Conservation (phyloP, 306 rosid species). For the Prunus campanulata region DNA sequence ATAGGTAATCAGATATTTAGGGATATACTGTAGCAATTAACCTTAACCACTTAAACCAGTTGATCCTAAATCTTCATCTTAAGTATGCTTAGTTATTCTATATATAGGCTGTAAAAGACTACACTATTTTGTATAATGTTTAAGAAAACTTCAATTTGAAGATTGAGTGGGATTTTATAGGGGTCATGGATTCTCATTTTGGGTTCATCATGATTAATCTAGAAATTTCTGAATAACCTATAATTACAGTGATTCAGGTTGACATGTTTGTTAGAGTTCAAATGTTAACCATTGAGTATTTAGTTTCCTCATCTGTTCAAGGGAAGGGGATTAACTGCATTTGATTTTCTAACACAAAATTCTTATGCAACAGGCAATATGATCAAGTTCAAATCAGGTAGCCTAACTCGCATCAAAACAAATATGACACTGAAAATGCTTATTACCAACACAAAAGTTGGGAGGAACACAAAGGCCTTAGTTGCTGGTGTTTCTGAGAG, state of each 20-base stretch:
- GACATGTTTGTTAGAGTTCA: background rate
- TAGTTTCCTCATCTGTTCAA: background rate
- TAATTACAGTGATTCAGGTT: background rate
- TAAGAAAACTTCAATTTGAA: background rate
- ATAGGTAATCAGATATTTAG: background rate
- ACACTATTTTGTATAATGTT: background rate
- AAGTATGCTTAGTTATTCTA: too few species aligned
- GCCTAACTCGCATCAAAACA: slow-evolving; percentile 51
- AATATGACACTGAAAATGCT: slow-evolving; percentile 80
- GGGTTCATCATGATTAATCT: background rate
- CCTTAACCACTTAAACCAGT: too few species aligned
- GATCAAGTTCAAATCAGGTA: slow-evolving; percentile 85
- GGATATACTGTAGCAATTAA: background rate
- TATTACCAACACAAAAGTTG: slow-evolving; percentile 89
- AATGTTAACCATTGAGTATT: background rate
- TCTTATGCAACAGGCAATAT: slow-evolving; percentile 68
- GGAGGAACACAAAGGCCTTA: slow-evolving; percentile 92
- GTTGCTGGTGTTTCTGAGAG: slow-evolving; percentile 96
- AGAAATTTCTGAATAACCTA: background rate
- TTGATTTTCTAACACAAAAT: slow-evolving; percentile 20
- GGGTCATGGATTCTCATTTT: background rate
- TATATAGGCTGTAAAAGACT: background rate
- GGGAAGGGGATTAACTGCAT: slow-evolving; percentile 3
- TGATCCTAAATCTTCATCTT: too few species aligned
- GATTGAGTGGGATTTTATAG: background rate